Evolutionary conservation across 768 basidiomycete genomes (phyloP).

Genomic region (Pholiota conissans): DNA sequence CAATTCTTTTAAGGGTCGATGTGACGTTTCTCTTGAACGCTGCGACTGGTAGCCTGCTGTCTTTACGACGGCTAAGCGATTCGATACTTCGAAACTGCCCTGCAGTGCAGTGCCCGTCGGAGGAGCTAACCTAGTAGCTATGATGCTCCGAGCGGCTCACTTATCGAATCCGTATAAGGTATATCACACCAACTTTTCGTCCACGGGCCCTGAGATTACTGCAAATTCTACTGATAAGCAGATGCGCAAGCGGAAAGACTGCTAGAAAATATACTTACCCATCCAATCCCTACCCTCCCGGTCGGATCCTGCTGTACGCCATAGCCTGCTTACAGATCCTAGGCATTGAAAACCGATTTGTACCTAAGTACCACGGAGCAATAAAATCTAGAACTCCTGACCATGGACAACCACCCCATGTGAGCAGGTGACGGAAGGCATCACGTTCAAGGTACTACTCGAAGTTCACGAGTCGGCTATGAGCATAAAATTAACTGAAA

Average conservation of each 20-base stretch:
- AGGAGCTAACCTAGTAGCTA: neutral
- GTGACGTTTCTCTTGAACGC: neutral
- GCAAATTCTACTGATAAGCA: neutral
- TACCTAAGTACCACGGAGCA: neutral
- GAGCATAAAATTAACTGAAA: no score
- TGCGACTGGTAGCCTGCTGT: neutral
- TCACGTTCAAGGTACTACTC: no score
- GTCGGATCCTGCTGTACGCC: neutral
- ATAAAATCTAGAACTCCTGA: neutral
- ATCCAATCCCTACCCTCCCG: no score
- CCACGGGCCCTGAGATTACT: neutral
- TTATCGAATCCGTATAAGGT: neutral
- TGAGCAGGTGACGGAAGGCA: neutral
- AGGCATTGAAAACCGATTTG: neutral
- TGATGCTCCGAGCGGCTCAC: neutral
- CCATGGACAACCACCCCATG: neutral
- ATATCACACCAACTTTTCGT: neutral
- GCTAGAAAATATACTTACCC: no score
- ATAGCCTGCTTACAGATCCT: neutral
- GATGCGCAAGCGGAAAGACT: neutral
- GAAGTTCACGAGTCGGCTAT: no score
- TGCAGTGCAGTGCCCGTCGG: neutral
- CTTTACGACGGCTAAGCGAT: neutral
- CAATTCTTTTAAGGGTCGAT: neutral
- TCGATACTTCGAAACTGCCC: neutral